phyloP scores from a whole-genome alignment of 305 asterid genomes.

The Coffea humblotiana region DNA sequence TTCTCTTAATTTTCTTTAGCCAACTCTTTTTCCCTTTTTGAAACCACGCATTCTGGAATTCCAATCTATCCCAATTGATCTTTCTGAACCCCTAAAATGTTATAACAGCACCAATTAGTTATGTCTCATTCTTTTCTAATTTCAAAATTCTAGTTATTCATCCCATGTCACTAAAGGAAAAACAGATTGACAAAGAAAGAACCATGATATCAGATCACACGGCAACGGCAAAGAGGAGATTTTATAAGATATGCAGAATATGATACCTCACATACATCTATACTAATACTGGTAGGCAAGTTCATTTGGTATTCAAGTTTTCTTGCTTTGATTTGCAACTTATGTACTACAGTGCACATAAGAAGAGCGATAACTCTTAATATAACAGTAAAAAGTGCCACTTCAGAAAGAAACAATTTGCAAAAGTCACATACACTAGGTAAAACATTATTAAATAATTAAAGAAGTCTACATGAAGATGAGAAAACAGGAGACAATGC shows the following conservation, averaged over 20 bases:
- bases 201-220: neutral
- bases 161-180: neutral
- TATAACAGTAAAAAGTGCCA: neutral
- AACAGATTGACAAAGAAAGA: neutral
- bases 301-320: neutral
- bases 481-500: neutral
- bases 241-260: too few relatives aligned
- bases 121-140: neutral
- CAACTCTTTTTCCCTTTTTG: constrained; percentile 39
- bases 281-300: neutral
- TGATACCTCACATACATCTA: neutral
- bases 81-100: constrained; percentile 42
- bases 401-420: too few relatives aligned
- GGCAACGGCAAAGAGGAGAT: neutral
- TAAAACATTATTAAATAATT: neutral
- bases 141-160: too few relatives aligned
- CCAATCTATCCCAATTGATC: constrained; percentile 44
- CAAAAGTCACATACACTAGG: neutral
- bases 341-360: too few relatives aligned
- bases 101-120: neutral
- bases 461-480: too few relatives aligned
- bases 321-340: neutral
- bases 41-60: constrained; percentile 43
- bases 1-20: constrained; percentile 39
- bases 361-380: neutral